Base-by-base conservation (phyloP, 345 rosid species). In the Euclidium syriacum region DNA sequence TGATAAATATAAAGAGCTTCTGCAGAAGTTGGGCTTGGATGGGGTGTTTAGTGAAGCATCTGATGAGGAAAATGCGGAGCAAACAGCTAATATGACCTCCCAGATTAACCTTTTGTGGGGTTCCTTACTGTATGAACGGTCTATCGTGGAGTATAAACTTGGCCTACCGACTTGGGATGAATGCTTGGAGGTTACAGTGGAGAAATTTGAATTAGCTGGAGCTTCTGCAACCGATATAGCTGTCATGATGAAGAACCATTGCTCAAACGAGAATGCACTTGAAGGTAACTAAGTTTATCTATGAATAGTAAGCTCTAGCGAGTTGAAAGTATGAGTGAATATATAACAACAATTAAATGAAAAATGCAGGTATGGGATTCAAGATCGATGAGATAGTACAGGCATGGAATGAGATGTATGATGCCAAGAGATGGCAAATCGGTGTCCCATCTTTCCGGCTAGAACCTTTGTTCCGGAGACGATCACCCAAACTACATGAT, bases 341-440 rank as follows among this genome's bases (percentile, higher is more conserved):
- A 48, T 7, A 16, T 58, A 22, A 58, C 22, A 19, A 51, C 22
- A 19, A 51, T 20, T 29, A 43, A 53, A 62, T 16, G 16, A 63
- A 15, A 40, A 39, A 8, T 51, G 61, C 75, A 78, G 92, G 88
- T 72, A 72, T 88, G 76, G 95, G 97, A 33, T 94, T 94, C 78
- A 87, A 90, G 79, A 84, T 94, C 10, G 96, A 90, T 59, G 99
- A 94, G 78, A 90, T 94, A 49, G 91, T 94, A 42, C 96, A 90
- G 74, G 99, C 99, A 22, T 90, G 97, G 96, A 94, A 87, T 77
- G 99, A 94, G 61, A 90, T 87, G 99, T 94, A 87, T 71, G 99
- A 87, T 78, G 97, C 89, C 1, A 85, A 83, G 70, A 81, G 96
- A 78, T 94, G 99, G 97, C 85, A 90, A 76, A 79, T 83, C 6